Evolutionary conservation across 2,329 filamentous ascomycete genomes (phyloP), one percentile per base, ranked within the genome.

Genomic region (Colletotrichum horii): DNA sequence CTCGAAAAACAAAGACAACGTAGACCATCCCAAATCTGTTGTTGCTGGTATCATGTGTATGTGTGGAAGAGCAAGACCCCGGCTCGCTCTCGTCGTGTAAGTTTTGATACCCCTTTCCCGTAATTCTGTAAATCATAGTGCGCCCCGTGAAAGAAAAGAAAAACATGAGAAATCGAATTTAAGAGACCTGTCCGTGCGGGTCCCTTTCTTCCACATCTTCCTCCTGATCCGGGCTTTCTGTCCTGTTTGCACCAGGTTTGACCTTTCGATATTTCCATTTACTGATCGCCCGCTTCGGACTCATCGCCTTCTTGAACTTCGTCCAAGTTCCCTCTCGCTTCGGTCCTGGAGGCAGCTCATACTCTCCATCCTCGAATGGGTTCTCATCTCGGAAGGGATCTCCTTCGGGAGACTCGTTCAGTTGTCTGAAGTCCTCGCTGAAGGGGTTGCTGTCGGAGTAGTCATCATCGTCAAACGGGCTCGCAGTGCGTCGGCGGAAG

Each of bases 291-390:
- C 73, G 52, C 26, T n/a, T 66, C 26, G 73, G 73, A n/a, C 69
- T 75, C 73, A 75, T 75, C 8, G 73, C 73, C 64, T 75, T 75
- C 34, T 75, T 75, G 56, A 75, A 68, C 55, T 73, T 75, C 16
- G 61, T 75, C 73, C 73, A 75, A 6, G 69, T 48, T 9, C 73
- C 69, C 38, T 68, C 69, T n/a, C 64, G 56, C 32, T 75, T 75
- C 4, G 32, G 36, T 8, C 55, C 56, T 1, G 69, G 56, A 14
- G 73, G 70, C 14, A 75, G n/a, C 56, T 75, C 73, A 22, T 75
- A 75, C 70, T 75, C 73, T 26, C 69, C 64, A 9, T 75, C 73
- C n/a, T 75, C 73, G 4, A 75, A 75, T 2, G 73, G 73, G 19
- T 75, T 75, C 4, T 72, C 55, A 3, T 36, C 69, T 2, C 34